These are phyloP conservation scores for Collybia mongolica DNA, from an alignment of 768 basidiomycete genomes.

Conservation along the genomic window DNA sequence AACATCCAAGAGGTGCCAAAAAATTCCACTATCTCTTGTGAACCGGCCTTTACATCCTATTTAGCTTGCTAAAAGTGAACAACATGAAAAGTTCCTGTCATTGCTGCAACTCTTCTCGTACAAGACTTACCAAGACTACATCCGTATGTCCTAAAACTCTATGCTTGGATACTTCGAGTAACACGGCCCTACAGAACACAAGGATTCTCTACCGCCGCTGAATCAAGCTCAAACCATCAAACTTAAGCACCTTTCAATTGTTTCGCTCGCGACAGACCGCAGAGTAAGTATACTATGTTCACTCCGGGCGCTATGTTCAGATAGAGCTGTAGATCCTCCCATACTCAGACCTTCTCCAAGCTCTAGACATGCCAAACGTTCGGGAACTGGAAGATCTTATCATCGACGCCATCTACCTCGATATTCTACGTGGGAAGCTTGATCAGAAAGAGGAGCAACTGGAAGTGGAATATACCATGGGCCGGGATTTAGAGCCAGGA, in stretches of 20 bases:
- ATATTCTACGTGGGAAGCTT: conserved; percentile 85
- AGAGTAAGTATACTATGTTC: conserved; percentile 51
- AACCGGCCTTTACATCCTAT: not conserved
- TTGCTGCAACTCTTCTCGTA: conserved; percentile 89
- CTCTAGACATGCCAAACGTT: conserved; percentile 74
- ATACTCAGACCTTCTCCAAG: conserved; percentile 68
- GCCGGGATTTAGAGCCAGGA: conserved; percentile 84
- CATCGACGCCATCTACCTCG: conserved; percentile 94
- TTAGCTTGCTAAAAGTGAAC: conserved; percentile 68
- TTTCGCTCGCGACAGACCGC: conserved; percentile 73
- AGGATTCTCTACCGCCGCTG: conserved; percentile 63
- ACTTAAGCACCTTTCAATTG: conserved; percentile 90
- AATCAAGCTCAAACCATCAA: conserved; percentile 77
- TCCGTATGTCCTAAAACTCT: conserved; percentile 40
- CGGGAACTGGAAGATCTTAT: conserved; percentile 95
- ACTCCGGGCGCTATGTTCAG: not conserved
- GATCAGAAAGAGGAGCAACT: conserved; percentile 90
- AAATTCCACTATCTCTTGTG: too few relatives aligned
- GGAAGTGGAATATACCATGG: conserved; percentile 91
- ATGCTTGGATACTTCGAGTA: not conserved
- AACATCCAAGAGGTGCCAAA: conserved; percentile 79
- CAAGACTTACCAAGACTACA: conserved; percentile 82
- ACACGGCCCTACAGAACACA: conserved; percentile 49
- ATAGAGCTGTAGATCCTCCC: conserved; percentile 63
- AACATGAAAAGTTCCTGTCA: conserved; percentile 56